Evolutionary conservation across 768 basidiomycete species (phyloP), one percentile per base, ranked within the genome.

Genomic region (Russula olivacea): DNA sequence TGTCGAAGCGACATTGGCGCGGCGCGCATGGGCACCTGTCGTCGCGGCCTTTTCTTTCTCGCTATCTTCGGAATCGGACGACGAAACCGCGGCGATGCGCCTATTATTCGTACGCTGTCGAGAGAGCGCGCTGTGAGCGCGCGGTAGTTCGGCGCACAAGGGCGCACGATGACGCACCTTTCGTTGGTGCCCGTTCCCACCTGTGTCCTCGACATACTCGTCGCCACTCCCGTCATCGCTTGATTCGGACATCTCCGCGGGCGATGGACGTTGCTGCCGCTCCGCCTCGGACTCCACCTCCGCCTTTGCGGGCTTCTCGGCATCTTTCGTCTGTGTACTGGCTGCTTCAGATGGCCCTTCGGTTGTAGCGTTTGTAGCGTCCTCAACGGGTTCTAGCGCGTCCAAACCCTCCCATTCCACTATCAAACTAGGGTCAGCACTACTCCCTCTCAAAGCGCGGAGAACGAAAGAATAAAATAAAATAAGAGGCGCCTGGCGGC

Each of bases 381-480:
- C 38, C 38, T 49, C 58, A 55, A 47, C 34, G 30, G 54, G 63
- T 56, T 88, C 83, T 49, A 85, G 65, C 4, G 80, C 83, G 21
- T 84, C 83, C 30, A 78, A 74, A 1, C 83, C 87, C 70, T 92
- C 89, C 87, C 88, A 91, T 67, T 80, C 73, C 84, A 84, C 89
- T 91, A 72, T 59, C 43, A 68, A 68, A 66, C 64, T 58, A 11
- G 21, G 34, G 51, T 65, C 51, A 65, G 64, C 50, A 55, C 61
- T 40, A 32, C 38, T 40, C 38, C 43, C 56, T 53, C 49, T 38
- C 61, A 47, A 34, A 52, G 25, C 43, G 25, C 45, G 19, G 49
- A 32, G 25, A 40, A n/a, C 23, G 50, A 61, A 51, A 52, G 53
- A 56, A 25, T 6, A 15, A 38, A 64, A 45, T 36, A 64, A 56